Percentiles rank a stretch among this genome's conserved stretches.
Evolutionary conservation across 805 yeast genomes (phyloP).

Genomic region (Myxozyma monticola): DNA sequence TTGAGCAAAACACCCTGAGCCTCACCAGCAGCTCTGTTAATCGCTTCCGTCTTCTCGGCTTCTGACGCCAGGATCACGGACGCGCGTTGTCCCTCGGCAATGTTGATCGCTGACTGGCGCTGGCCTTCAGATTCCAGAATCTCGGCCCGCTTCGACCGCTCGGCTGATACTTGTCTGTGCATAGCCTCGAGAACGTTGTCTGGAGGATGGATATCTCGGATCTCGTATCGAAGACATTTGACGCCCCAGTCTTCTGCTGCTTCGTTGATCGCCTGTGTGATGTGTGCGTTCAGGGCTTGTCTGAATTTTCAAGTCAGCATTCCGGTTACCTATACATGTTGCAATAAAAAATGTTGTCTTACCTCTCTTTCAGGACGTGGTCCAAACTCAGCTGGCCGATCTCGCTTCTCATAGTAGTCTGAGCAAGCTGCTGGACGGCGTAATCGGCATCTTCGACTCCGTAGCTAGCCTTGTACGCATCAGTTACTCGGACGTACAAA

Average conservation of each 20-base stretch:
- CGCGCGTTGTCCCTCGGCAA: slow-evolving; percentile 78
- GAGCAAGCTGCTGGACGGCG: slow-evolving; percentile 82
- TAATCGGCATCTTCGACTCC: slow-evolving; percentile 88
- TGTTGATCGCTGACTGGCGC: slow-evolving; percentile 74
- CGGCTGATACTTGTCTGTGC: slow-evolving; percentile 89
- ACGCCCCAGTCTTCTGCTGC: slow-evolving; percentile 88
- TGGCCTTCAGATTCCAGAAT: slow-evolving; percentile 84
- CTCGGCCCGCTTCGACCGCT: slow-evolving; percentile 82
- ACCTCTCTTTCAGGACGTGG: slow-evolving; percentile 71
- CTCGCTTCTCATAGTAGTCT: slow-evolving; percentile 87
- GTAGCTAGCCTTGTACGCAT: slow-evolving; percentile 81
- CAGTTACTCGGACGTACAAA: slow-evolving; percentile 71
- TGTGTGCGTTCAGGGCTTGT: slow-evolving; percentile 67
- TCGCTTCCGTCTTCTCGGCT: slow-evolving; percentile 59
- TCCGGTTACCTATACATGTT: not conserved
- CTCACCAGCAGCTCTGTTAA: slow-evolving; percentile 73
- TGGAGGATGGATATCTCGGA: slow-evolving; percentile 87
- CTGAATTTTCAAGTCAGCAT: not conserved
- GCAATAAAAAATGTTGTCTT: not conserved
- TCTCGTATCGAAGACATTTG: slow-evolving; percentile 78
- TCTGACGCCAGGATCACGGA: slow-evolving; percentile 74
- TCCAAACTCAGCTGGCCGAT: slow-evolving; percentile 82
- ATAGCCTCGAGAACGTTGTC: slow-evolving; percentile 80
- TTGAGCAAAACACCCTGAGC: slow-evolving; percentile 65
- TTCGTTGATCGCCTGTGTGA: slow-evolving; percentile 76